phyloP scores from a whole-genome alignment of 2,329 filamentous ascomycete species.

The Capronia epimyces region DNA sequence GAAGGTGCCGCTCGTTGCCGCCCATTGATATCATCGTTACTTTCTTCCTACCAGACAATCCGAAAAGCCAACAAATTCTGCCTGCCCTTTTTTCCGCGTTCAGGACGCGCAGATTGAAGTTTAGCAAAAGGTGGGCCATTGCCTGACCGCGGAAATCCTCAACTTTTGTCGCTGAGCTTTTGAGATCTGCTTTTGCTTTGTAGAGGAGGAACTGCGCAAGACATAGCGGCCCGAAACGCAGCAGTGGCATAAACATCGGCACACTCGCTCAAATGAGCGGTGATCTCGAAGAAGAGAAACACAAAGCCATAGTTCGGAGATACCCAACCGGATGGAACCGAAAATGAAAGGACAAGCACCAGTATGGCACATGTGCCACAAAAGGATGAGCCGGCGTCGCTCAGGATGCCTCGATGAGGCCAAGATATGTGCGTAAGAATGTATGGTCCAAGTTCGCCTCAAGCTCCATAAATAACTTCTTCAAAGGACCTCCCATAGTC shows the following conservation, averaged over 20 bases:
- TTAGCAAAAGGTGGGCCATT: no score
- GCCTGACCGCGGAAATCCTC: constrained; percentile 8
- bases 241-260: constrained; percentile 5
- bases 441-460: no score
- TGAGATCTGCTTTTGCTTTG: constrained; percentile 1
- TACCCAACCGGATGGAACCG: not conserved
- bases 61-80: no score
- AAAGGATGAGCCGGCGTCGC: not conserved
- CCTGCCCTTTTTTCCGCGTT: no score
- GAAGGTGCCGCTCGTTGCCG: no score
- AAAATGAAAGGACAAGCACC: not conserved
- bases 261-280: not conserved
- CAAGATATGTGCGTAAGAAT: no score
- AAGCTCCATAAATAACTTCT: constrained; percentile 9
- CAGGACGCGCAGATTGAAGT: no score
- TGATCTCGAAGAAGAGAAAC: constrained; percentile 5
- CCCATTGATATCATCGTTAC: no score
- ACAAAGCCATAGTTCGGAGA: not conserved
- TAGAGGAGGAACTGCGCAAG: constrained; percentile 1
- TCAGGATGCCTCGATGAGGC: no score
- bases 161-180: constrained; percentile 6
- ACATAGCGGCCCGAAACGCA: constrained; percentile 4
- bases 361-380: not conserved
- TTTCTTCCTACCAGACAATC: no score
- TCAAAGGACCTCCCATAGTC: constrained; percentile 15